Conservation (phyloP, 139 green algal species). For the Chlamydomonas sp. region DNA sequence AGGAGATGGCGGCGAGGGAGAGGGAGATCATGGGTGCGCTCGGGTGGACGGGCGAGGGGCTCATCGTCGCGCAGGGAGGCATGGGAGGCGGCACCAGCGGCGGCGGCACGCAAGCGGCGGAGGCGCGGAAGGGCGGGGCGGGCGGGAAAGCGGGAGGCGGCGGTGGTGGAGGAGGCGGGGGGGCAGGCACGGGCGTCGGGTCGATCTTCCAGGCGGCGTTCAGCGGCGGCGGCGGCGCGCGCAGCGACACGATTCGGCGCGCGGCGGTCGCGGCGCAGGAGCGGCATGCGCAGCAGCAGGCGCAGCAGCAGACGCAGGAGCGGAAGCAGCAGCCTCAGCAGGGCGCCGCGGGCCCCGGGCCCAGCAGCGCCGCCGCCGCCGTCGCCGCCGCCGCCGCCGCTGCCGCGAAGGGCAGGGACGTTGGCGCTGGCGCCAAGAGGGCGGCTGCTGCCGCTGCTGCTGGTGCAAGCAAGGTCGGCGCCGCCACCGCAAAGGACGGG, state of each 20-base stretch:
- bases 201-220: not conserved
- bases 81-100: not conserved
- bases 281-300: conserved; percentile 5
- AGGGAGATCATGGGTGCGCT: conserved; percentile 49
- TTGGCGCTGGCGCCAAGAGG: too few relatives aligned
- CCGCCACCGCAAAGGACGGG: too few relatives aligned
- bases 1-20: conserved; percentile 69
- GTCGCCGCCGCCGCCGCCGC: too few relatives aligned
- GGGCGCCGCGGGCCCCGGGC: not conserved
- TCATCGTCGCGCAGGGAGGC: conserved; percentile 45
- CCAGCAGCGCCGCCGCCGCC: too few relatives aligned
- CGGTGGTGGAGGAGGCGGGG: not conserved
- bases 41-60: conserved; percentile 64
- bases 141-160: not conserved
- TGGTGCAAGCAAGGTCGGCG: too few relatives aligned
- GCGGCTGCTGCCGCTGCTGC: too few relatives aligned
- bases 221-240: not conserved
- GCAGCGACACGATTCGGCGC: conserved; percentile 3
- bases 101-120: not conserved
- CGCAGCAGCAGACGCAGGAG: conserved; percentile 10
- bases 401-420: too few relatives aligned
- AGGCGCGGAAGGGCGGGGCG: too few relatives aligned
- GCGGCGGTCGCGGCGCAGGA: conserved; percentile 8
- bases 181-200: not conserved
- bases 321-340: not conserved